Base-by-base conservation (phyloP, 129 eudicot species). In the Flaveria brownii region DNA sequence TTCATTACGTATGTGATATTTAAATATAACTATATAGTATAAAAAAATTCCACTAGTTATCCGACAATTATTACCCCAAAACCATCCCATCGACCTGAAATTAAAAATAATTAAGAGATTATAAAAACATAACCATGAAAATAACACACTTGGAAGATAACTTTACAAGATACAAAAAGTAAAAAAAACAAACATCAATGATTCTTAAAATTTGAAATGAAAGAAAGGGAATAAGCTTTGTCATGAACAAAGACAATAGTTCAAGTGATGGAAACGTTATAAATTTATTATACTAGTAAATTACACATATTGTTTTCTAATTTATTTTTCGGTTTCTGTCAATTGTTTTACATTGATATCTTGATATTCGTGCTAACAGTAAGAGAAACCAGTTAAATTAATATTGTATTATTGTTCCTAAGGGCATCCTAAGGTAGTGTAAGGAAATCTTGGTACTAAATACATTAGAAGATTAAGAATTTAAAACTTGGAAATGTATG, bases 121-220 rank as follows among this genome's bases (percentile, higher is more conserved):
- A 7, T 50, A 4, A 13, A 49, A 30, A 46, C 12, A 16, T 0
- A 15, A 6, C 1, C 15, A 10, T 51, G 45, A 52, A 15, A 15
- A 22, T 6, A 20, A 30, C 5, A 67, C 74, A 67, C 28, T 26
- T 67, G 74, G 23, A 67, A 52, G 4, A 49, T 17, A 10, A 52
- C 55, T 2, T 3, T 51, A 54, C 45, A 67, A 28, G 1, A 39
- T 51, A 66, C 80, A 66, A 36, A 51, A 15, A 22, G 52, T 17
- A 66, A 9, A 49, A 9, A 49, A 18, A 36, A 64, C 80, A 77
- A 77, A 77, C 74, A 67, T 20, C 9, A 6, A 51, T 22, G 67
- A 66, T 16, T 65, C 43, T n/a, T 15, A 2, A 13, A 20, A 46
- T 5, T 45, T 16, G 9, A 69, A 23, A 42, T 0, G 17, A 23